Evolutionary conservation across 768 basidiomycete genomes (phyloP).

Genomic region (Boletus subparvulus): DNA sequence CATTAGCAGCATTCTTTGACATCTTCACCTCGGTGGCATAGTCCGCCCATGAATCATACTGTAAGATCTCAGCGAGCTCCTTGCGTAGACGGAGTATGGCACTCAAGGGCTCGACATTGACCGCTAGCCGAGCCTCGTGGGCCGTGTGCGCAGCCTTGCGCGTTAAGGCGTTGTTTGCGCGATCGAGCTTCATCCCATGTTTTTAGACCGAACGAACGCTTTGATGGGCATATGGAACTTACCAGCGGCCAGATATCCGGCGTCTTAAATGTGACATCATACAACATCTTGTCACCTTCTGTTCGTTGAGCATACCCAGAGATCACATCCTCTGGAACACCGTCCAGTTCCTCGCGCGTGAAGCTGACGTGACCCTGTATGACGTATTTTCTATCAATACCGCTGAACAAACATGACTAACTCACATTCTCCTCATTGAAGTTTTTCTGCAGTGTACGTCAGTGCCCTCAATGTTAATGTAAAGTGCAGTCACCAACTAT

Average conservation of each 20-base stretch:
- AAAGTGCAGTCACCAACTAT: conserved; percentile 46
- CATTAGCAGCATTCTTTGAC: conserved; percentile 65
- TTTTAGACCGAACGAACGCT: neutral
- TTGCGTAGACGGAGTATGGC: conserved; percentile 69
- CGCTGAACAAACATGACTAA: neutral
- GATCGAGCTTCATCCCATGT: conserved; percentile 58
- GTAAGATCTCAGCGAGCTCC: conserved; percentile 61
- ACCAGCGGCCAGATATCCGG: conserved; percentile 79
- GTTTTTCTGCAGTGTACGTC: conserved; percentile 57
- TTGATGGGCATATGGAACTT: conserved; percentile 20
- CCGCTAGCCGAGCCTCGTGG: conserved; percentile 60
- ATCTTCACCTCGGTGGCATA: conserved; percentile 82
- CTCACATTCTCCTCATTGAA: conserved; percentile 82
- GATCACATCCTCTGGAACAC: conserved; percentile 75
- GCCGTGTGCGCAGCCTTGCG: conserved; percentile 63
- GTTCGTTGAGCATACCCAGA: conserved; percentile 69
- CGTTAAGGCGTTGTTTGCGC: conserved; percentile 64
- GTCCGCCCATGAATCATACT: conserved; percentile 79
- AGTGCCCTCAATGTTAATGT: neutral
- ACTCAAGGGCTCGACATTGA: conserved; percentile 70
- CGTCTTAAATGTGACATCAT: conserved; percentile 76
- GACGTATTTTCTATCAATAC: neutral
- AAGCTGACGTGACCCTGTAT: conserved; percentile 60
- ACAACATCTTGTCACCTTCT: conserved; percentile 54
- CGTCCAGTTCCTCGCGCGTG: conserved; percentile 70